A percentile compares a stretch with the other conserved stretches of the same genome.
phyloP scores from a whole-genome alignment of 108 stramenopile genomes.

The Tribonema minus region DNA sequence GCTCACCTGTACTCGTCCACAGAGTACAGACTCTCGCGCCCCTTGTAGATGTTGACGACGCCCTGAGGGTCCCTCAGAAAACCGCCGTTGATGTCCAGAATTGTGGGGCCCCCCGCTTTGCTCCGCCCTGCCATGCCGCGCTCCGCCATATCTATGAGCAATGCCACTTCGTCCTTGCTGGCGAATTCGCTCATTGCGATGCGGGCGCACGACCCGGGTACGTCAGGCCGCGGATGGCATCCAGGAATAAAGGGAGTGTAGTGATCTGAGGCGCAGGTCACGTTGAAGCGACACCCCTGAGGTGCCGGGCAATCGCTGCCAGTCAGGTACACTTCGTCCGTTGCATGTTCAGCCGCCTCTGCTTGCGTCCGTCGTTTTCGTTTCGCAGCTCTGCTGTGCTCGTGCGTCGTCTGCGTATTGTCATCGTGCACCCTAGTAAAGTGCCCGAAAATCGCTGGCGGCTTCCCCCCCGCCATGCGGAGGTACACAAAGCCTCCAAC shows the following conservation, averaged over 20 bases:
- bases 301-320: not conserved
- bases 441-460: not conserved
- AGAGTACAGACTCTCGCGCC: not conserved
- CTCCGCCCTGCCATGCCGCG: not conserved
- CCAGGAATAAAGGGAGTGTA: not conserved
- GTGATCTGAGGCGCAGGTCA: not conserved
- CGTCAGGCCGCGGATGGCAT: not conserved
- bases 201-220: not conserved
- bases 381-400: not conserved
- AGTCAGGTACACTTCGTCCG: too few species aligned
- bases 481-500: too few species aligned
- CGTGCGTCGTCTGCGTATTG: not conserved
- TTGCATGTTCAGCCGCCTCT: too few species aligned
- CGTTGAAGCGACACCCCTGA: not conserved
- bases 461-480: not conserved
- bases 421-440: not conserved
- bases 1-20: not conserved
- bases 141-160: not conserved
- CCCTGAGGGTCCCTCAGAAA: not conserved
- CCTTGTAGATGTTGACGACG: not conserved
- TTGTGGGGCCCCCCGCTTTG: not conserved
- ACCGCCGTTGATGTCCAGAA: not conserved
- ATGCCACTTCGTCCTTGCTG: not conserved
- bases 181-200: not conserved
- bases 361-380: not conserved